Percentiles rank a stretch among this genome's conserved stretches.
Conservation (phyloP, 176 grass and related monocot species). For the Paspalum notatum region DNA sequence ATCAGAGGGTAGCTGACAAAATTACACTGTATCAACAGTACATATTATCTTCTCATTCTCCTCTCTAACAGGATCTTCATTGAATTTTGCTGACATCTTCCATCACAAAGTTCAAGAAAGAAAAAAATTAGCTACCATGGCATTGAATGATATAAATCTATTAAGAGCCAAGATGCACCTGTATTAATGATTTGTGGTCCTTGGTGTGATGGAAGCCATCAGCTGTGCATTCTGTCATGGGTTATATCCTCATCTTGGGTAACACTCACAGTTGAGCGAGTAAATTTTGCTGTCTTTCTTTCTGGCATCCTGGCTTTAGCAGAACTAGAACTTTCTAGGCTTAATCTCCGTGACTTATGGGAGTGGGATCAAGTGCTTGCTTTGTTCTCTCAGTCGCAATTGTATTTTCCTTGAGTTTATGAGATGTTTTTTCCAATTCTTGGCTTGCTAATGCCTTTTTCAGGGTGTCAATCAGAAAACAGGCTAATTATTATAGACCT, state of each 20-base stretch:
- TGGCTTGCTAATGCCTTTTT: slow-evolving; percentile 75
- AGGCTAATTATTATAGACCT: slow-evolving; percentile 16
- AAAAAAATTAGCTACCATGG: neutral
- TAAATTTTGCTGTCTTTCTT: slow-evolving; percentile 48
- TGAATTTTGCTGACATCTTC: slow-evolving; percentile 42
- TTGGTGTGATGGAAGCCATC: slow-evolving; percentile 35
- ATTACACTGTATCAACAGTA: slow-evolving; percentile 39
- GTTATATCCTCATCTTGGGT: too few relatives aligned
- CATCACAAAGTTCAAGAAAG: slow-evolving; percentile 26
- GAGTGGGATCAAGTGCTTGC: slow-evolving; percentile 51
- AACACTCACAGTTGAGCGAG: slow-evolving; percentile 21
- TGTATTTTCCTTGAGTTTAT: slow-evolving; percentile 66
- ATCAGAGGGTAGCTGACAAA: slow-evolving; percentile 37
- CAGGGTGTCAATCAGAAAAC: slow-evolving; percentile 70
- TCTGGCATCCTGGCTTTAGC: slow-evolving; percentile 44
- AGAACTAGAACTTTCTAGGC: slow-evolving; percentile 62
- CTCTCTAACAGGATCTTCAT: slow-evolving; percentile 42
- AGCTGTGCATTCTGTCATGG: slow-evolving; percentile 34
- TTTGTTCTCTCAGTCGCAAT: slow-evolving; percentile 49
- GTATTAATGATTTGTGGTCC: slow-evolving; percentile 37
- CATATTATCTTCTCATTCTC: slow-evolving; percentile 51
- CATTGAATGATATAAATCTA: slow-evolving; percentile 30
- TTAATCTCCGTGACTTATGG: slow-evolving; percentile 67
- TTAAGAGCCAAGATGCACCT: slow-evolving; percentile 37
- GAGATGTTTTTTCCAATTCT: slow-evolving; percentile 57